Evolutionary conservation across 1,284 basidiomycete species (phyloP).

Genomic region (Cutaneotrichosporon sp.): DNA sequence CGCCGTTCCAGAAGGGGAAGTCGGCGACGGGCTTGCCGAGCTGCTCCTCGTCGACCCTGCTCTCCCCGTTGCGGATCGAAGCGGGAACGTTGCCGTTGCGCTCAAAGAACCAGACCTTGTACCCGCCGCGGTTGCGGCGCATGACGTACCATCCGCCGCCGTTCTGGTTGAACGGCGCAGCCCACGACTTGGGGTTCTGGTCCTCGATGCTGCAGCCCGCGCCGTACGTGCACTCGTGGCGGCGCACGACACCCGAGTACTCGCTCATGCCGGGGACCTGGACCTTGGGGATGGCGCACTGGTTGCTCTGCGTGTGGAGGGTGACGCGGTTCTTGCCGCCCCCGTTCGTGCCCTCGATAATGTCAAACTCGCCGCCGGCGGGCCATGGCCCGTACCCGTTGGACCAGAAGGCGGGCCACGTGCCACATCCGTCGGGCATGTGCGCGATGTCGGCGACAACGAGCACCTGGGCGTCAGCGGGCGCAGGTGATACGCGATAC

Average conservation of each 20-base stretch:
- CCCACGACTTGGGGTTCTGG: constrained; percentile 20
- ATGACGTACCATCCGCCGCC: constrained; percentile 79
- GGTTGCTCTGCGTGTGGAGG: constrained; percentile 53
- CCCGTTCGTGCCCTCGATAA: constrained; percentile 64
- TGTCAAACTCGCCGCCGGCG: constrained; percentile 75
- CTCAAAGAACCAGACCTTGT: constrained; percentile 19
- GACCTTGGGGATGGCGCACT: constrained; percentile 39
- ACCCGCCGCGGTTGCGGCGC: constrained; percentile 36
- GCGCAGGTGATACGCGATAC: background rate
- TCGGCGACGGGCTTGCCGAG: constrained; percentile 16
- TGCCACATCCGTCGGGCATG: constrained; percentile 52
- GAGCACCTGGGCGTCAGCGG: constrained; percentile 10
- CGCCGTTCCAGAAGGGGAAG: constrained; percentile 22
- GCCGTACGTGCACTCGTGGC: constrained; percentile 59
- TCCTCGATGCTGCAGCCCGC: constrained; percentile 12
- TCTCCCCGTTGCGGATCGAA: background rate
- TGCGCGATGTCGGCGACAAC: constrained; percentile 49
- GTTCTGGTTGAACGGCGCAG: constrained; percentile 50
- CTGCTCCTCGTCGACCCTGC: constrained; percentile 9
- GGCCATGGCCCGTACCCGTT: constrained; percentile 67
- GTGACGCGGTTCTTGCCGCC: constrained; percentile 13
- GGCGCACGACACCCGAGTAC: constrained; percentile 43
- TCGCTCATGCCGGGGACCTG: constrained; percentile 63
- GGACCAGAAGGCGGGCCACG: constrained; percentile 71
- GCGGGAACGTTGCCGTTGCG: constrained; percentile 12